phyloP scores from a whole-genome alignment of 768 basidiomycete species.

The Lactifluus piperatus region DNA sequence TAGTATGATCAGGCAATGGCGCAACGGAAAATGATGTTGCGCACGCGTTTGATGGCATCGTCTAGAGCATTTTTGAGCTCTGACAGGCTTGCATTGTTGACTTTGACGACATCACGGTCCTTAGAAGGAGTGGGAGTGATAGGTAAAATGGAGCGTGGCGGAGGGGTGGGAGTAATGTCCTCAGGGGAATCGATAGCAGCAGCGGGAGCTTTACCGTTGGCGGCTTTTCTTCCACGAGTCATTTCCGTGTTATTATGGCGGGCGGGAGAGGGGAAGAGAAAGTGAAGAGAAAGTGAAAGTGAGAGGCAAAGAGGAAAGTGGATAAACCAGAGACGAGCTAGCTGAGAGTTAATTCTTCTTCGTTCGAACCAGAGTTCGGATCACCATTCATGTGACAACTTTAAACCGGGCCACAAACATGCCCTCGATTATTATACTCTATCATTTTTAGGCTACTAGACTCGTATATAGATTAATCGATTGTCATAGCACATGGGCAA shows the following conservation, averaged over 20 bases:
- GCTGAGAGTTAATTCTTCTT: not conserved
- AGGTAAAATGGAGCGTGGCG: constrained; percentile 17
- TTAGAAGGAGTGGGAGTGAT: constrained; percentile 20
- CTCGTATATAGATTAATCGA: too few relatives aligned
- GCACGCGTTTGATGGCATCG: constrained; percentile 83
- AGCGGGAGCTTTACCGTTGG: constrained; percentile 11
- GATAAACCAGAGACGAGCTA: not conserved
- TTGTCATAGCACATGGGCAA: too few relatives aligned
- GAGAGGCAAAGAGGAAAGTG: not conserved
- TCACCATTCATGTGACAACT: not conserved
- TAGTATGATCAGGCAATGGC: not conserved
- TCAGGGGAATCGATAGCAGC: constrained; percentile 5
- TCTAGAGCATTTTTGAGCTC: constrained; percentile 57
- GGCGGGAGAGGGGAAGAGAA: not conserved
- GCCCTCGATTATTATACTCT: too few relatives aligned
- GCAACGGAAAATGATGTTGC: not conserved
- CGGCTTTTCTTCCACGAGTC: constrained; percentile 19
- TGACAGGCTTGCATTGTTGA: constrained; percentile 42
- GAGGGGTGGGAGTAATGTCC: constrained; percentile 4
- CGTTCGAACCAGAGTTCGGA: constrained; percentile 16
- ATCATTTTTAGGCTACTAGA: too few relatives aligned
- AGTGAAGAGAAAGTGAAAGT: not conserved
- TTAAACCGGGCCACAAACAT: too few relatives aligned
- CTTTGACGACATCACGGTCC: constrained; percentile 33
- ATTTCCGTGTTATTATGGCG: not conserved